A percentile compares a stretch with the other conserved stretches of the same genome.
phyloP scores from a whole-genome alignment of 805 yeast genomes.

The Cyberlindnera amylophila region DNA sequence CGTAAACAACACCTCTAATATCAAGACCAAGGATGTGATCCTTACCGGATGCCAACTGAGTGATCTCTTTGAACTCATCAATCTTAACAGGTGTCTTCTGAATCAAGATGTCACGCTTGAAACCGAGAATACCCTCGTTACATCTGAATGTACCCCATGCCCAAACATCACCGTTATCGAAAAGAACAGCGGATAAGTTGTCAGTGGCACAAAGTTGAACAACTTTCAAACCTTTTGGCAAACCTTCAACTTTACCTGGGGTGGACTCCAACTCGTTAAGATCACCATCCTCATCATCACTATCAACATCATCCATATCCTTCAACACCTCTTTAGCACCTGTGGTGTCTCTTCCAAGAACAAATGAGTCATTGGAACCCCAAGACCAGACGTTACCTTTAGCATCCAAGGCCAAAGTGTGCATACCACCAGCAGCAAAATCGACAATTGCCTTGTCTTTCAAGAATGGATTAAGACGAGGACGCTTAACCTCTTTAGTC shows the following conservation, averaged over 20 bases:
- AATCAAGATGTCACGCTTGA: constrained; percentile 55
- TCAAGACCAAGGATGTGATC: constrained; percentile 88
- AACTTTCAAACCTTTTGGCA: constrained; percentile 56
- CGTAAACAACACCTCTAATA: constrained; percentile 77
- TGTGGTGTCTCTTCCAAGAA: constrained; percentile 82
- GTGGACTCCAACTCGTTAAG: constrained; percentile 87
- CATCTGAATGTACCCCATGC: constrained; percentile 98
- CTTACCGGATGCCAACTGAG: constrained; percentile 86
- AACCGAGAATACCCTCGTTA: constrained; percentile 89
- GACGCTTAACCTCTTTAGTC: constrained; percentile 93
- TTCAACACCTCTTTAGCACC: constrained; percentile 59
- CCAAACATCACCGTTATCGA: constrained; percentile 80
- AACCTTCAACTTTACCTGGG: constrained; percentile 69
- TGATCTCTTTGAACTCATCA: constrained; percentile 58
- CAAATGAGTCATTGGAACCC: constrained; percentile 95
- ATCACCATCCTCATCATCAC: constrained; percentile 71
- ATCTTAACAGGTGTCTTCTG: constrained; percentile 71
- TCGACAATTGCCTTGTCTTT: constrained; percentile 74
- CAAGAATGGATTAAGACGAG: constrained; percentile 81
- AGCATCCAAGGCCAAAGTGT: constrained; percentile 75
- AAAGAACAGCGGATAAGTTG: constrained; percentile 77
- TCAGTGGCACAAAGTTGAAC: constrained; percentile 90
- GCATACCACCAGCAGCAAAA: constrained; percentile 96
- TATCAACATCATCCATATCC: constrained; percentile 58
- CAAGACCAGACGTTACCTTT: constrained; percentile 90